Base-by-base conservation (phyloP, 805 yeast species). In the Lipomyces oligophaga region DNA sequence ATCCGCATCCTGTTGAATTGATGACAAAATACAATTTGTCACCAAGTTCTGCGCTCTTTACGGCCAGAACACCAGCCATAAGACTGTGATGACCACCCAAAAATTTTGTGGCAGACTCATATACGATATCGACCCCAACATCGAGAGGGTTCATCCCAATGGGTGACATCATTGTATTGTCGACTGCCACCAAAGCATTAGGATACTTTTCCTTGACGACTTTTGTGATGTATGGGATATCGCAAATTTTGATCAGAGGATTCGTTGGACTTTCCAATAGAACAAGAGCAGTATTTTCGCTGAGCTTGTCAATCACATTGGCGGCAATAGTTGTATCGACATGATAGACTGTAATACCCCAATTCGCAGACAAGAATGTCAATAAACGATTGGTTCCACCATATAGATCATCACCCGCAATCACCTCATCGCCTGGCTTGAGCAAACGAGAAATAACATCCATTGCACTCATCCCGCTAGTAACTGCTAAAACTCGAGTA, bases 161-260 rank as follows among this genome's bases (percentile, higher is more conserved):
- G 10, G 97, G 97, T 24, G 95, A 81, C 94, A 89, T 83, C 97
- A 89, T 89, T 49, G 97, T 90, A 72, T 90, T 89, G 68, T 89
- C 97, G 52, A 89, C 89, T 11, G 86, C 95, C 33, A 86, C 80
- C 40, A 82, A 63, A 43, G 83, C 74, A 31, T 80, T 74, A 15
- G 94, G 87, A 61, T 75, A 82, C 34, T 75, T 71, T 34, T 67
- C 63, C 62, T 86, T 93, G 36, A 89, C 88, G 52, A 77, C 71
- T 31, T 70, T 69, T 15, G 88, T 69, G 49, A 88, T 80, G 27
- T 78, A 69, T 50, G 77, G 79, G 43, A 89, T 78, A 63, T 90
- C 95, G 48, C 85, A 80, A 49, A 89, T 85, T 67, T 87, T 85
- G 65, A 88, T 85, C 57, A 88, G 75, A 16, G 97, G 97, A 66